Evolutionary conservation across 306 rosid species (phyloP), one percentile per base, ranked within the genome.

Genomic region (Medicago lupulina): DNA sequence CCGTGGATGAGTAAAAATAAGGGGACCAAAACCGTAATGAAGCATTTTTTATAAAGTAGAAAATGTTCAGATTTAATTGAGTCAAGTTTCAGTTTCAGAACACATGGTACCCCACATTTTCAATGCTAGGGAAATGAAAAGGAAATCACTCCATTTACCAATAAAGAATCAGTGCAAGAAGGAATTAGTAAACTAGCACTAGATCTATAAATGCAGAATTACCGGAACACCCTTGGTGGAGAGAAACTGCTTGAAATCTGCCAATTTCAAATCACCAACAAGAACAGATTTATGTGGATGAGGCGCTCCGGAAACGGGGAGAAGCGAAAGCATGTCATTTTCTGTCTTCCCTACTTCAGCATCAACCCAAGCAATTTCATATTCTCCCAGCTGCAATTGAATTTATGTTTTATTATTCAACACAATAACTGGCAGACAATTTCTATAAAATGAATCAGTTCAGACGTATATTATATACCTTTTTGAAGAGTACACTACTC

Each of bases 351-450:
- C 92, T 55, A 81, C 98, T 54, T 85, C 98, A 62, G 97, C 88
- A 86, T 95, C 97, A 31, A 82, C 92, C 99, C 99, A 95, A 74
- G 97, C 92, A 65, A 90, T 81, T 87, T 95, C 98, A 59, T 90
- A 84, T 79, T 92, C 98, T 79, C 98, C 99, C 1, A 95, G 79
- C 96, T 95, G 92, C 64, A 77, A 61, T 82, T 41, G 58, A 69
- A 78, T 65, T 81, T 67, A 65, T 67, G 40, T 64, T 74, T 74
- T 75, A 70, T 68, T 73, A 58, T 64, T 75, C 61, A 69, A 79
- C 18, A 44, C 36, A 17, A 57, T 57, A 57, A 66, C 76, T 70
- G 79, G 19, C 36, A 54, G 23, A 17, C 62, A 71, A 71, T 21
- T 60, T 28, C 46, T 39, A 66, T 36, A 39, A 76, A 28, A 28